These are phyloP conservation scores for Cantharellus cinnabarinus DNA, from an alignment of 768 basidiomycete species.

Conservation along the genomic window DNA sequence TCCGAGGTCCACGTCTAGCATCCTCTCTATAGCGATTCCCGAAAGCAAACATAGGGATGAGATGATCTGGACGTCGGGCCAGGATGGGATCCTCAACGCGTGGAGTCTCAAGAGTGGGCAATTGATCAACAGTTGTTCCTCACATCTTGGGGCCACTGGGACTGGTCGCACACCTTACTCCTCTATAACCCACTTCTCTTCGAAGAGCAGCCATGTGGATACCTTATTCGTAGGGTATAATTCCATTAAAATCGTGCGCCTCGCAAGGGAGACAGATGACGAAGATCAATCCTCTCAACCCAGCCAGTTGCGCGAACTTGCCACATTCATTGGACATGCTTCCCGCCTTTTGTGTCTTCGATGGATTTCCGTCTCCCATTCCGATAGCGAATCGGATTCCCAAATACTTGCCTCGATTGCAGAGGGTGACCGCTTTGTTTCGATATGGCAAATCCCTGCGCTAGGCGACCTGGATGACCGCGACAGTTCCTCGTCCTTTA, in stretches of 20 bases:
- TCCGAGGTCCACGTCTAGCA: conserved; percentile 30
- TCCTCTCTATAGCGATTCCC: conserved; percentile 24
- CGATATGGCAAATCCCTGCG: conserved; percentile 35
- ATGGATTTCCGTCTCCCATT: conserved; percentile 18
- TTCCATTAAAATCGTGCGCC: too few relatives aligned
- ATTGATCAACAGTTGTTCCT: too few relatives aligned
- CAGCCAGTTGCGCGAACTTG: neutral
- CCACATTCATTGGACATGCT: conserved; percentile 45
- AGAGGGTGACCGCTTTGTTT: conserved; percentile 39
- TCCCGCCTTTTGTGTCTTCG: conserved; percentile 34
- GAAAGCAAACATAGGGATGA: too few relatives aligned
- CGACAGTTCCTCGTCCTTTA: conserved; percentile 10
- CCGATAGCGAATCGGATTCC: conserved; percentile 1
- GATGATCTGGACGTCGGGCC: too few relatives aligned
- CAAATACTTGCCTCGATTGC: conserved; percentile 37
- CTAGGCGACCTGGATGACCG: neutral
- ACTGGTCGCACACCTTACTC: conserved; percentile 7
- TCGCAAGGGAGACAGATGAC: too few relatives aligned
- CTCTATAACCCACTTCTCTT: conserved; percentile 37
- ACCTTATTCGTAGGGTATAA: conserved; percentile 20
- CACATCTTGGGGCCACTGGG: too few relatives aligned
- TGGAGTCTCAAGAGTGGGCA: too few relatives aligned
- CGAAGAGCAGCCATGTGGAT: conserved; percentile 39
- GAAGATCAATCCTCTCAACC: too few relatives aligned
- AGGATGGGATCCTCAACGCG: too few relatives aligned